Evolutionary conservation across 129 eudicot species (phyloP).

Genomic region (Tanacetum coccineum): DNA sequence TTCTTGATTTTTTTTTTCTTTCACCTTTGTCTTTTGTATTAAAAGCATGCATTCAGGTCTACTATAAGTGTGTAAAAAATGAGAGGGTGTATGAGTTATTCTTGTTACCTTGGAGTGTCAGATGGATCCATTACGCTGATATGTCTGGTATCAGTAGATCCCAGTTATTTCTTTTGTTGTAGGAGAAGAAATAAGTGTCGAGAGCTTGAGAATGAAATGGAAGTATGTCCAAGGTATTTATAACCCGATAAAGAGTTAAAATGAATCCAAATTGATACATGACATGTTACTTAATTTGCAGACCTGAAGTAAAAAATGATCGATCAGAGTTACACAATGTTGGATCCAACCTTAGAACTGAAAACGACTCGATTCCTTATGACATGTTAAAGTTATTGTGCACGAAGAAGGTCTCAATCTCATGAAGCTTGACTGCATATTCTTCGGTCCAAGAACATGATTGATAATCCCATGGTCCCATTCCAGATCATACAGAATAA

Average conservation of each 20-base stretch:
- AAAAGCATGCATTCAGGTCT: constrained; percentile 15
- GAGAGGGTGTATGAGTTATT: constrained; percentile 11
- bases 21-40: no score
- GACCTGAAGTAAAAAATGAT: neutral
- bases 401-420: constrained; percentile 24
- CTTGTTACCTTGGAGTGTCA: constrained; percentile 58
- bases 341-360: constrained; percentile 19
- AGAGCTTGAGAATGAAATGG: constrained; percentile 34
- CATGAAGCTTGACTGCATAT: constrained; percentile 26
- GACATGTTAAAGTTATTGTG: constrained; percentile 13
- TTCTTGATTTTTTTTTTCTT: no score
- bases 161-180: constrained; percentile 12
- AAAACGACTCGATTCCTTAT: constrained; percentile 31
- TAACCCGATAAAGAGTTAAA: constrained; percentile 25
- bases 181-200: constrained; percentile 14
- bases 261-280: constrained; percentile 6
- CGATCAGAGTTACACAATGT: neutral
- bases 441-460: constrained; percentile 34
- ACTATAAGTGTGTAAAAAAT: neutral
- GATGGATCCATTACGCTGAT: constrained; percentile 46
- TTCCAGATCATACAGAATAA: constrained; percentile 37
- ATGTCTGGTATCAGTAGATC: constrained; percentile 24
- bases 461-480: constrained; percentile 37
- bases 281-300: neutral
- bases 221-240: constrained; percentile 43